Conservation (phyloP, 768 basidiomycete genomes). For the Collybiopsis luxurians region DNA sequence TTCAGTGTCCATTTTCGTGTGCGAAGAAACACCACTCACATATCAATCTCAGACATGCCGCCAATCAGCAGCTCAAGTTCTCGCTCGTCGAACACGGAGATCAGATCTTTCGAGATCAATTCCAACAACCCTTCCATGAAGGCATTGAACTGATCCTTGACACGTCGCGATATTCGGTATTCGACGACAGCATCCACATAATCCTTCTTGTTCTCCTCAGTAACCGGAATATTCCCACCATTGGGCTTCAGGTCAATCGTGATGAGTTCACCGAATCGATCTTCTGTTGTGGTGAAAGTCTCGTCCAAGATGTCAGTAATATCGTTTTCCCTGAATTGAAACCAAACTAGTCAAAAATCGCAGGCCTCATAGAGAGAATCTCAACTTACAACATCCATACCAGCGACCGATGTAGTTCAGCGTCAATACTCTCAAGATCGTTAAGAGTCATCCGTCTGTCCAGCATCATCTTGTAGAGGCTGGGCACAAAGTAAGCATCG, state of each 20-base stretch:
- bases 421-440: conserved; percentile 70
- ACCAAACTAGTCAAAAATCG: not conserved
- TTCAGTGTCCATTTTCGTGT: not conserved
- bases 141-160: conserved; percentile 80
- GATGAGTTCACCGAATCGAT: conserved; percentile 71
- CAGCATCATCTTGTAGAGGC: conserved; percentile 79
- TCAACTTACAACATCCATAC: conserved; percentile 70
- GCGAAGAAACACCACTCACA: conserved; percentile 40
- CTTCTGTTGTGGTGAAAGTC: conserved; percentile 68
- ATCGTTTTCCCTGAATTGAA: conserved; percentile 71
- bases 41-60: conserved; percentile 91
- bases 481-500: conserved; percentile 77
- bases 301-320: conserved; percentile 76
- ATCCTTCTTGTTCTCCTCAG: conserved; percentile 74
- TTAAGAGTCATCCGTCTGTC: conserved; percentile 55
- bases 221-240: conserved; percentile 61
- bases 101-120: conserved; percentile 77
- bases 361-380: not conserved
- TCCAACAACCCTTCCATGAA: conserved; percentile 87
- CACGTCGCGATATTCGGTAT: conserved; percentile 79
- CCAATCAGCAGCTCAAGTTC: conserved; percentile 89
- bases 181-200: conserved; percentile 77
- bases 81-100: conserved; percentile 89
- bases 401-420: conserved; percentile 65
- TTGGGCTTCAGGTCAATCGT: conserved; percentile 63